Evolutionary conservation across 257 asterid genomes (phyloP), one percentile per base, ranked within the genome.

Genomic region (Penstemon eatonii): DNA sequence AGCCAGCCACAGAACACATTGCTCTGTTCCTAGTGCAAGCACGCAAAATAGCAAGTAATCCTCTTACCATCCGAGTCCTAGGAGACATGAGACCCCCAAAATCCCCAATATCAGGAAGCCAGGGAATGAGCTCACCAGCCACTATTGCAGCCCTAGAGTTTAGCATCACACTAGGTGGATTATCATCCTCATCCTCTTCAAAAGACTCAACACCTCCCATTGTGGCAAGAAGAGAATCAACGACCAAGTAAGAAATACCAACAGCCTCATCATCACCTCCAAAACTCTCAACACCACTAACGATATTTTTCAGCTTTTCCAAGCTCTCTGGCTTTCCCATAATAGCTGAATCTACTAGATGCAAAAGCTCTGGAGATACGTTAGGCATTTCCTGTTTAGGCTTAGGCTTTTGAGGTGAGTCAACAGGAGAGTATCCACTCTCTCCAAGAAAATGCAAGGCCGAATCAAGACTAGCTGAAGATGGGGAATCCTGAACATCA

Each of bases 201-300:
- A 93, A 93, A 80, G 95, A 93, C 83, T 93, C 99, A 42, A 93
- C 97, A 61, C 99, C 99, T 74, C 99, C 99, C 99, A 93, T 93
- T 7, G 97, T 93, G 57, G 95, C 96, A 79, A 93, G 96, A 83
- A 93, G 97, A 3, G 99, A 93, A 79, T 93, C 99, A 73, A 90
- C 89, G 12, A 93, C 95, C 86, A 87, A 78, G 79, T 80, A 84
- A 71, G 96, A 85, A 79, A 87, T 76, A 58, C 87, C 60, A 18
- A 87, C 96, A 60, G 95, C 85, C 43, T 93, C 97, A 49, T 78
- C 84, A 7, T 83, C 95, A 68, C 76, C 82, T 60, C 87, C 99
- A 82, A 90, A 90, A 72, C 81, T 81, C 84, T 90, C 91, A 75
- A 82, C 85, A 65, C 97, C 99, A 79, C 94, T 85, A 67, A 90